Percentiles rank a stretch among this genome's conserved stretches.
These are phyloP conservation scores for Zymoseptoria brevis DNA, from an alignment of 2,329 filamentous ascomycete species.

Conservation along the genomic window DNA sequence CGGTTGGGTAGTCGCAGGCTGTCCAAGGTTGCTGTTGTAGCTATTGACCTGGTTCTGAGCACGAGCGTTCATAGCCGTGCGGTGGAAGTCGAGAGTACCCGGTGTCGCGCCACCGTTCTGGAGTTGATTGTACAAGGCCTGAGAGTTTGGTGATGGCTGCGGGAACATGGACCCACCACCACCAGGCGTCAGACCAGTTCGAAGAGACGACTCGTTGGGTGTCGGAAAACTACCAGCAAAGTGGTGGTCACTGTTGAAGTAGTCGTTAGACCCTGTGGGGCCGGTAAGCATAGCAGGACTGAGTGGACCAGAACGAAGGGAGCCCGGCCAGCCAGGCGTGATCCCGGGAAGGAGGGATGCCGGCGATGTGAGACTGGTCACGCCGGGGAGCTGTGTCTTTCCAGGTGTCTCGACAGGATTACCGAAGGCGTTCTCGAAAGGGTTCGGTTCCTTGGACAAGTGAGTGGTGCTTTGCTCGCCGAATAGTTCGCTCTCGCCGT, in stretches of 20 bases:
- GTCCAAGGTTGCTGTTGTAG: constrained; percentile 27
- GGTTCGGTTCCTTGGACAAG: constrained; percentile 80
- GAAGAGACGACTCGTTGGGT: constrained; percentile 88
- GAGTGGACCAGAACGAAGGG: constrained; percentile 80
- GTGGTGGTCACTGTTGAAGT: constrained; percentile 65
- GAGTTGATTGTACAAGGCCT: constrained; percentile 71
- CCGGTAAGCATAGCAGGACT: constrained; percentile 97
- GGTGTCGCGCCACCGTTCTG: constrained; percentile 80
- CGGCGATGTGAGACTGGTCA: constrained; percentile 84
- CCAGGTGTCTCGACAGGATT: constrained; percentile 70
- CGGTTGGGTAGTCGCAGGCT: constrained; percentile 38
- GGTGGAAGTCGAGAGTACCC: constrained; percentile 86
- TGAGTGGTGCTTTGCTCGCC: constrained; percentile 35
- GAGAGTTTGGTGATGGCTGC: constrained; percentile 76
- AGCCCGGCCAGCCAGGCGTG: constrained; percentile 75
- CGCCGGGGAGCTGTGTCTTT: constrained; percentile 71
- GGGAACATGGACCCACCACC: constrained; percentile 97
- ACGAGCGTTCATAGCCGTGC: constrained; percentile 76
- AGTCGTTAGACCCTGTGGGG: constrained; percentile 63
- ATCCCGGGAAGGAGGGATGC: constrained; percentile 69
- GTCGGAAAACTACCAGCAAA: constrained; percentile 84
- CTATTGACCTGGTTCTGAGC: constrained; percentile 47
- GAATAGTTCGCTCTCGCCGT: constrained; percentile 44
- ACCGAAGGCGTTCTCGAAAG: constrained; percentile 91
- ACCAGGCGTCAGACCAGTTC: constrained; percentile 86